Base-by-base conservation (phyloP, 768 basidiomycete species). In the Krasilnikovozyma curviuscula region DNA sequence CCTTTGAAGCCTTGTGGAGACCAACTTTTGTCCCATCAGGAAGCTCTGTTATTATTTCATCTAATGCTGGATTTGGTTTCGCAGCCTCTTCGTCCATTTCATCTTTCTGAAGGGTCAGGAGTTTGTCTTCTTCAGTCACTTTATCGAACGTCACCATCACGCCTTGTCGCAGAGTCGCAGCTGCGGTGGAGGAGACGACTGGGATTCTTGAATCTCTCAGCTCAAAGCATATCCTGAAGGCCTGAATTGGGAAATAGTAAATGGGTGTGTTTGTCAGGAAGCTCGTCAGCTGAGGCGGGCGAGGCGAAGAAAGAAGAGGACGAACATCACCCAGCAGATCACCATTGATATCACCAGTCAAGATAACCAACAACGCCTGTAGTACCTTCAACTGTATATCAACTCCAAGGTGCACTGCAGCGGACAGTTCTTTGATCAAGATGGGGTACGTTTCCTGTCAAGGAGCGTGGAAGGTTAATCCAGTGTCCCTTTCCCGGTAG, bases 121-220 rank as follows among this genome's bases (percentile, higher is more conserved):
- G 63, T 5, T 68, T 66, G 61, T 86, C 82, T 59, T 88, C 83
- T 16, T 74, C 71, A 1, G 78, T 75, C 64, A 95, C 82, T 61
- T 91, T 88, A 66, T 98, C 93, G 37, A 95, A 83, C 16, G 95
- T 79, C 55, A 95, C 83, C 89, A 98, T 95, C 38, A 97, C 84
- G 1, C 95, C 71, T 61, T 97, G 91, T 2, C 89, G 79, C 4
- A 95, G 73, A 0, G 89, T 95, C 0, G 93, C 93, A 3, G 89
- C 89, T 2, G 91, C 91, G 3, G 93, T 97, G 0, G 85, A 89
- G 3, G 88, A 91, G 7, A 98, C 91, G 23, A 97, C 91, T 0
- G 86, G 82, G 21, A 89, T 93, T 54, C 83, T 78, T 0, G 85
- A 89, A 50, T 95, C 93, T 64, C 95, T 88, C 23, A 95, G 68